Base-by-base conservation (phyloP, 441 rosid genomes). In the Arabidopsis hybrid region DNA sequence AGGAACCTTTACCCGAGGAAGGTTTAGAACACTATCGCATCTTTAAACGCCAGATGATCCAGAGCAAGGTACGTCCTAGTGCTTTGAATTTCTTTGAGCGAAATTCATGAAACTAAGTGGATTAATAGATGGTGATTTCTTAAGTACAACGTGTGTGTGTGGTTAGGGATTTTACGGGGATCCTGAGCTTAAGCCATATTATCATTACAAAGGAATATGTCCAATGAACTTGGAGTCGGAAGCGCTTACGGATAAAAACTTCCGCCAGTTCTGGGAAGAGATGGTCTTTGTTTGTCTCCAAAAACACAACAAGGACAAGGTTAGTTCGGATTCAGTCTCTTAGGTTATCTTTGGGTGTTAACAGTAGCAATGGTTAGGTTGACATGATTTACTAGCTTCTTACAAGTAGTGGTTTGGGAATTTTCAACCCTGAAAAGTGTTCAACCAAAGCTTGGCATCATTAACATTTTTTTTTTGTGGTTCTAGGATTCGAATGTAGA, bases 271-370 rank as follows among this genome's bases (percentile, higher is more conserved):
- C 18, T 62, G 67, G 21, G n/a, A 29, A 63, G 40, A 63, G n/a
- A 45, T 63, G 55, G 67, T 14, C 0, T 0, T 8, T 31, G 18
- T 45, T 1, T 68, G 53, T 13, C 63, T 56, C 7, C 4, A 47
- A 8, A 64, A 32, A 46, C 16, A 14, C 43, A 64, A 64, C 16
- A 43, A 64, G 10, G 68, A 47, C 4, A 64, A 64, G 68, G 32
- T 3, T 32, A 31, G 32, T 47, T 2, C 7, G 43, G 43, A 9
- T 10, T 39, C 43, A 39, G 13, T 39, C 13, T 39, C 13, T 35
- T 7, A 36, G 39, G 9, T 7, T 36, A 36, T 36, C 39, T 7
- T 36, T 36, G 10, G 8, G 8, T 39, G 43, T 39, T 39, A 9
- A 39, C 43, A 39, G 43, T 40, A 10, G 43, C 43, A 10, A 40